phyloP scores from a whole-genome alignment of 163 green algal genomes.

The Volvox carteri region DNA sequence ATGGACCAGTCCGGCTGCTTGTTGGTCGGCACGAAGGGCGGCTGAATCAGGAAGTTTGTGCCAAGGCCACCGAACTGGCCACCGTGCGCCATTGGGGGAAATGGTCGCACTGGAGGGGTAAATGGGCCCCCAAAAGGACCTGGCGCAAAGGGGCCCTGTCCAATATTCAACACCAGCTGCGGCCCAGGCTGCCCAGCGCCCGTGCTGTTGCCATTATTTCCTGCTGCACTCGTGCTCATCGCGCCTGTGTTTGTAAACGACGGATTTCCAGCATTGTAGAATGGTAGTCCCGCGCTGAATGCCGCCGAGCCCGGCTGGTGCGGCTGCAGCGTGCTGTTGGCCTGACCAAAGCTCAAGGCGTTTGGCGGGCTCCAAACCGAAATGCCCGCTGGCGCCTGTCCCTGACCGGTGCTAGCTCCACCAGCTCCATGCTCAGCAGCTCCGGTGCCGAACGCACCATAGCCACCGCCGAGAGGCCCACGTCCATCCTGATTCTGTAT shows the following conservation, averaged over 20 bases:
- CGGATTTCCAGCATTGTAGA: conserved; percentile 14
- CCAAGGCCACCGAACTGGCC: conserved; percentile 64
- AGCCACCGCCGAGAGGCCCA: conserved; percentile 4
- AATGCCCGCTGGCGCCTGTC: background rate
- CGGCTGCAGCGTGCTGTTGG: conserved; percentile 34
- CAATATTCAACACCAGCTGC: conserved; percentile 53
- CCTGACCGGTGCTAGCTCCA: background rate
- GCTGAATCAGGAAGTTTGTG: conserved; percentile 59
- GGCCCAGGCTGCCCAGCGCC: background rate
- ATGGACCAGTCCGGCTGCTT: conserved; percentile 81
- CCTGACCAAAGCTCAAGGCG: conserved; percentile 32
- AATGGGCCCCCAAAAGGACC: conserved; percentile 59
- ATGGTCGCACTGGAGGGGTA: conserved; percentile 31
- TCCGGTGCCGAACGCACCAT: background rate
- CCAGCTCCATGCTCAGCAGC: background rate
- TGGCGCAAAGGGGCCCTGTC: conserved; percentile 19
- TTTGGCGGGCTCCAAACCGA: conserved; percentile 54
- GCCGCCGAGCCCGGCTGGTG: background rate
- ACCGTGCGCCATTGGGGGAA: conserved; percentile 13
- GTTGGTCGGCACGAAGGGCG: conserved; percentile 76
- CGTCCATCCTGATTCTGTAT: conserved; percentile 25
- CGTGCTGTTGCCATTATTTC: background rate
- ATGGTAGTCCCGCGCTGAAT: background rate
- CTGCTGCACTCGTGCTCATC: background rate
- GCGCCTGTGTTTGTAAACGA: background rate